These are phyloP conservation scores for Boletus subluridellus DNA, from an alignment of 1,284 basidiomycete species.

Conservation along the genomic window DNA sequence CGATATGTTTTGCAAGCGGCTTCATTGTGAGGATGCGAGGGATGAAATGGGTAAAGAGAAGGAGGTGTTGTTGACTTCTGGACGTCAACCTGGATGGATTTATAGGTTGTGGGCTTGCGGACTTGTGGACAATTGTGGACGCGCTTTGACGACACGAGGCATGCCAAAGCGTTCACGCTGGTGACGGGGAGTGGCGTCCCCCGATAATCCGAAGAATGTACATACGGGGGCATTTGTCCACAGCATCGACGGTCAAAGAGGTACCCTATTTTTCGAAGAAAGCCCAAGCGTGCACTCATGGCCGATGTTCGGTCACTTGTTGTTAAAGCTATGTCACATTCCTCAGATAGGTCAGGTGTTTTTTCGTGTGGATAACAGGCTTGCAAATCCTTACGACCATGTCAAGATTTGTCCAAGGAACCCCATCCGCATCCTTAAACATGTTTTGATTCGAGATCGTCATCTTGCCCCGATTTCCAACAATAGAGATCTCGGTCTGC, in stretches of 20 bases:
- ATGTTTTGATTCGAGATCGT: background rate
- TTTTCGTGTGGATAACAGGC: background rate
- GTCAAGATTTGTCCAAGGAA: background rate
- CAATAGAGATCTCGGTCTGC: background rate
- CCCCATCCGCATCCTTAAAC: background rate
- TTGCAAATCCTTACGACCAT: background rate
- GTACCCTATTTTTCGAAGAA: background rate
- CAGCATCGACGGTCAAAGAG: background rate
- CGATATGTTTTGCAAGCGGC: background rate
- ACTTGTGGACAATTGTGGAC: slow-evolving; percentile 24
- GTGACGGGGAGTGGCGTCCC: slow-evolving; percentile 16
- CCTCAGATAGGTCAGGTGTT: background rate
- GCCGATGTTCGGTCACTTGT: background rate
- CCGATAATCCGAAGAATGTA: slow-evolving; percentile 8
- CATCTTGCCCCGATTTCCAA: background rate
- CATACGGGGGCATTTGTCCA: background rate
- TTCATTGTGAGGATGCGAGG: slow-evolving; percentile 6
- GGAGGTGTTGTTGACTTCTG: background rate
- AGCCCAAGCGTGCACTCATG: background rate
- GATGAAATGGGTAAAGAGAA: background rate
- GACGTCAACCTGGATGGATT: slow-evolving; percentile 4
- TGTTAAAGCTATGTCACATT: background rate
- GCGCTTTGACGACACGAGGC: slow-evolving; percentile 31
- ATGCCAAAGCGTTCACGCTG: slow-evolving; percentile 15
- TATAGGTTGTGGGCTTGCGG: slow-evolving; percentile 19